These are phyloP conservation scores for Aurinia saxatilis DNA, from an alignment of 345 rosid genomes.

Conservation along the genomic window DNA sequence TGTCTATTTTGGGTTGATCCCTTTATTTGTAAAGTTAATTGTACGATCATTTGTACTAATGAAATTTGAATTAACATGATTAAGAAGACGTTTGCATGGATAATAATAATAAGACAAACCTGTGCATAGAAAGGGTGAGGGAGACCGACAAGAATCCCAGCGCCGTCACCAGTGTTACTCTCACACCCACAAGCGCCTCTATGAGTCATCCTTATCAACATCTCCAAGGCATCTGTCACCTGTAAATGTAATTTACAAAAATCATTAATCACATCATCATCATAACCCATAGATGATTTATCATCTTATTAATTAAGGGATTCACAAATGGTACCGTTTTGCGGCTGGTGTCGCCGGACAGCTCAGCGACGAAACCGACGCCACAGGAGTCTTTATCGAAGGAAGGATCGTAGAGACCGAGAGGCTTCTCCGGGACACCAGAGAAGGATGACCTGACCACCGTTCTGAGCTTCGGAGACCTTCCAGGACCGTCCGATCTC, in stretches of 20 bases:
- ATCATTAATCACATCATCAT: too few species aligned
- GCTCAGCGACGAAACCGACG: conserved; percentile 94
- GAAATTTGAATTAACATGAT: too few species aligned
- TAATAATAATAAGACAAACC: conserved; percentile 30
- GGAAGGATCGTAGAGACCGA: conserved; percentile 89
- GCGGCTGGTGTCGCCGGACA: conserved; percentile 82
- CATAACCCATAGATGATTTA: too few species aligned
- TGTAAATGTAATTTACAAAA: too few species aligned
- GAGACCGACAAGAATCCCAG: conserved; percentile 88
- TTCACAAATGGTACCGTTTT: conserved; percentile 83
- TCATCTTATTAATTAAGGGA: too few species aligned
- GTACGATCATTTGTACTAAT: too few species aligned
- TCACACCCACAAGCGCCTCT: conserved; percentile 99
- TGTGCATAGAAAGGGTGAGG: conserved; percentile 77
- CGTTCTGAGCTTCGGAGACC: conserved; percentile 59
- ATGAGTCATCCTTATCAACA: conserved; percentile 90
- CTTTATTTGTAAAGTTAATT: too few species aligned
- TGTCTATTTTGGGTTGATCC: too few species aligned
- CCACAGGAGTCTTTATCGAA: conserved; percentile 98
- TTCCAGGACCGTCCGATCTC: conserved; percentile 80
- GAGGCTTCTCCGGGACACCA: conserved; percentile 87
- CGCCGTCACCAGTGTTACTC: conserved; percentile 96
- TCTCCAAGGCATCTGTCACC: conserved; percentile 93
- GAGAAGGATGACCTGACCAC: conserved; percentile 69
- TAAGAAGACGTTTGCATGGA: neutral